phyloP scores from a whole-genome alignment of 2,329 filamentous ascomycete genomes.

The Calonectria naviculata region DNA sequence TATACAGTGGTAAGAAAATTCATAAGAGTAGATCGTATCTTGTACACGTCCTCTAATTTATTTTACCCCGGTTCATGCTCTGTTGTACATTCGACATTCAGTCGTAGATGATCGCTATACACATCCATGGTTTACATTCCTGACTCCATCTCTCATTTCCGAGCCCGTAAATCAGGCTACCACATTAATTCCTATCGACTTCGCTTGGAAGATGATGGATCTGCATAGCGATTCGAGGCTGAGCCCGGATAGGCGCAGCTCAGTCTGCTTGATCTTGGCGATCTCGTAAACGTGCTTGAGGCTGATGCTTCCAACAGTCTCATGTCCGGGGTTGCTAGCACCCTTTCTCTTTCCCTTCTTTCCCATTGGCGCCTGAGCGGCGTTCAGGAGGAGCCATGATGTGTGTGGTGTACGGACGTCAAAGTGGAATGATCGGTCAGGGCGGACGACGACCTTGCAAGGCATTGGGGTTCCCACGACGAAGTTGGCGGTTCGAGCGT shows the following conservation, averaged over 20 bases:
- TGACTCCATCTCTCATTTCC: conserved; percentile 8
- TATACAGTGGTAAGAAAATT: neutral
- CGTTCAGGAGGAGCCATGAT: conserved; percentile 86
- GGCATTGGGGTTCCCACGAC: conserved; percentile 86
- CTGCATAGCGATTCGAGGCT: conserved; percentile 78
- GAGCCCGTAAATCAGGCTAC: conserved; percentile 61
- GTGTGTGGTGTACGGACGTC: conserved; percentile 95
- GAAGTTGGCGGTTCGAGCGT: conserved; percentile 91
- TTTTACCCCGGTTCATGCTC: conserved; percentile 27
- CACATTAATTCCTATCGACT: conserved; percentile 79
- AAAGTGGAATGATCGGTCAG: conserved; percentile 93
- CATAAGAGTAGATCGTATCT: conserved; percentile 6
- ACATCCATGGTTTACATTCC: conserved; percentile 15
- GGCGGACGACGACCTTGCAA: conserved; percentile 89
- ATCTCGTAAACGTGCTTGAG: conserved; percentile 98
- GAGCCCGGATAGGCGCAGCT: conserved; percentile 78
- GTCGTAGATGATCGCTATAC: conserved; percentile 27
- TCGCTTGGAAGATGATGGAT: conserved; percentile 79
- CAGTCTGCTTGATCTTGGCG: conserved; percentile 91
- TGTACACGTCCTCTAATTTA: conserved; percentile 22
- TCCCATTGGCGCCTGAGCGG: conserved; percentile 76
- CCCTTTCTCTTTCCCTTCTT: conserved; percentile 85
- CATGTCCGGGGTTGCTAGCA: conserved; percentile 78
- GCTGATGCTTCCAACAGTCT: conserved; percentile 85
- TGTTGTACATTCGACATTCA: conserved; percentile 39